Base-by-base conservation (phyloP, 345 rosid species). In the Salix viminalis region DNA sequence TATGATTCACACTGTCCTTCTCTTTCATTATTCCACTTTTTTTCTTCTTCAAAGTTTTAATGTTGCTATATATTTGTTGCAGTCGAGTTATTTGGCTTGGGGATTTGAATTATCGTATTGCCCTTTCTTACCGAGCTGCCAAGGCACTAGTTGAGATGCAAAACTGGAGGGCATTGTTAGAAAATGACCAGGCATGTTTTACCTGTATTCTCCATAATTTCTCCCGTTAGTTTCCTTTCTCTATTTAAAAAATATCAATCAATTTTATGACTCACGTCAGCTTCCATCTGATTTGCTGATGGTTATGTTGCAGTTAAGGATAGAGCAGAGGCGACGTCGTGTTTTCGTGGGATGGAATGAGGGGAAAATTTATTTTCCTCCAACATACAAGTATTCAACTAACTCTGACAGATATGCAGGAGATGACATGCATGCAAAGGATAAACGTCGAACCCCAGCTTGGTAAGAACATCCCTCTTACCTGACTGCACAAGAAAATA, bases 81-180 rank as follows among this genome's bases (percentile, higher is more conserved):
- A 96, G 99, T 80, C 99, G 97, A 73, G 84, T 96, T 60, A 92
- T 96, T 79, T 96, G 99, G 99, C 97, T 96, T 5, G 99, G 99
- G 70, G 99, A 96, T 80, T 76, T 96, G 82, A 96, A 96, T 80
- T 96, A 96, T 80, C 99, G 99, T 16, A 94, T 96, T 84, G 97
- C 98, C 1, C 90, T 96, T 69, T 87, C 98, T 48, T 92, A 90
- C 75, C 99, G 99, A 76, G 87, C 97, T 42, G 99, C 98, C 5
- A 96, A 91, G 90, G 99, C 99, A 74, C 94, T 96, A 13, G 97
- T 96, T 52, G 97, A 94, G 87, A 96, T 96, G 99, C 97, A 91
- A 84, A 94, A 92, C 84, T 94, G 99, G 99, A 90, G 99, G 69
- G 97, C 95, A n/a, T 81, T 96, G 75, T 85, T 96, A 76, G 91